Evolutionary conservation across 2,329 filamentous ascomycete species (phyloP).

Genomic region (Aspergillus ochraceus): DNA sequence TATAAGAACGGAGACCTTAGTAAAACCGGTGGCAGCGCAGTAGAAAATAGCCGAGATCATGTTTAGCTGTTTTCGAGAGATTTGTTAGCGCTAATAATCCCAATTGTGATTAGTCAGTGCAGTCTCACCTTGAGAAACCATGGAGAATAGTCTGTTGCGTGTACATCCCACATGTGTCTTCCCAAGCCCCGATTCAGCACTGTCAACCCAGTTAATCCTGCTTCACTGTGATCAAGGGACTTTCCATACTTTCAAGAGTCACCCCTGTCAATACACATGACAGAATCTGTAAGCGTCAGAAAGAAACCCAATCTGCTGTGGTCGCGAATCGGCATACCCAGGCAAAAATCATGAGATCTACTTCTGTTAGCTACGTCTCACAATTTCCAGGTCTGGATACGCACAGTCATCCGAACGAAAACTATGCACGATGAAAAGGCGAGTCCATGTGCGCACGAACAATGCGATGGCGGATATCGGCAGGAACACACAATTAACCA

Average conservation of each 20-base stretch:
- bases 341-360: conserved; percentile 27
- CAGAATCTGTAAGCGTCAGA: conserved; percentile 12
- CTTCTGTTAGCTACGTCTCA: conserved; percentile 1
- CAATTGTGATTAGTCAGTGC: not conserved
- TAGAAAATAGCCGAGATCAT: conserved; percentile 31
- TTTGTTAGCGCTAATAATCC: too few relatives aligned
- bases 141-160: conserved; percentile 18
- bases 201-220: not conserved
- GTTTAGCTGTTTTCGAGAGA: conserved; percentile 19
- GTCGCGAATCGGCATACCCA: conserved; percentile 13
- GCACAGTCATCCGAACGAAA: conserved; percentile 30
- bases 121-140: conserved; percentile 22
- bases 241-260: conserved; percentile 23
- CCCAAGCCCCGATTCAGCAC: conserved; percentile 30
- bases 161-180: conserved; percentile 32
- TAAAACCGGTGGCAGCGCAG: conserved; percentile 29
- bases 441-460: conserved; percentile 25
- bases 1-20: conserved; percentile 33
- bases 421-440: conserved; percentile 25
- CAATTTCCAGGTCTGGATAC: conserved; percentile 4
- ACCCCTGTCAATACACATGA: conserved; percentile 24
- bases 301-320: not conserved
- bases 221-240: not conserved
- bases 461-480: conserved; percentile 22
- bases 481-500: conserved; percentile 30